phyloP scores from a whole-genome alignment of 768 basidiomycete species.

The Leccinellum luteum region DNA sequence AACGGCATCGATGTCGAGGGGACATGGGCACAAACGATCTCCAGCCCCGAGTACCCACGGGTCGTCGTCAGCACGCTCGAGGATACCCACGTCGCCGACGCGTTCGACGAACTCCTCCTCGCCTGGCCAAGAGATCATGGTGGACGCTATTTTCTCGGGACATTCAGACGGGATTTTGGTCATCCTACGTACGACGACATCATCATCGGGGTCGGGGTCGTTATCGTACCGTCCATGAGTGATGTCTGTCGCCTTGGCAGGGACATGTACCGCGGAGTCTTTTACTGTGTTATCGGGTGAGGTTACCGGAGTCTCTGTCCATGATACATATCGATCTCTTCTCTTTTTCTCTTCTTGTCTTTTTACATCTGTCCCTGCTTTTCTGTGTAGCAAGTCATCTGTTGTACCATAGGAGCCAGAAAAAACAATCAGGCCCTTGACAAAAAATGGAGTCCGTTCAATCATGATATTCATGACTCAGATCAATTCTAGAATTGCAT shows the following conservation, averaged over 20 bases:
- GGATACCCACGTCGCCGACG: slow-evolving; percentile 4
- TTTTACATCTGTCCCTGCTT: not conserved
- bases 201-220: not conserved
- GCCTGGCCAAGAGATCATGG: slow-evolving; percentile 41
- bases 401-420: slow-evolving; percentile 1
- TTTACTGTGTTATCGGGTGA: not conserved
- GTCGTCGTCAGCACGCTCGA: slow-evolving; percentile 8
- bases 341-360: not conserved
- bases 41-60: not conserved
- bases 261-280: not conserved
- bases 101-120: not conserved
- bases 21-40: slow-evolving; percentile 10
- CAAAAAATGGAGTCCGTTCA: not conserved
- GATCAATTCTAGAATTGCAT: not conserved
- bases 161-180: slow-evolving; percentile 85
- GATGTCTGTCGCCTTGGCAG: not conserved
- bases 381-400: not conserved
- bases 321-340: not conserved
- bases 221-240: not conserved
- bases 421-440: not conserved
- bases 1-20: slow-evolving; percentile 15
- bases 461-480: not conserved
- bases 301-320: not conserved
- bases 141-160: slow-evolving; percentile 82
- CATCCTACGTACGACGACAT: slow-evolving; percentile 56